A percentile compares a stretch with the other conserved stretches of the same genome.
Evolutionary conservation across 306 rosid species (phyloP).

Genomic region (Rubus idaeus): DNA sequence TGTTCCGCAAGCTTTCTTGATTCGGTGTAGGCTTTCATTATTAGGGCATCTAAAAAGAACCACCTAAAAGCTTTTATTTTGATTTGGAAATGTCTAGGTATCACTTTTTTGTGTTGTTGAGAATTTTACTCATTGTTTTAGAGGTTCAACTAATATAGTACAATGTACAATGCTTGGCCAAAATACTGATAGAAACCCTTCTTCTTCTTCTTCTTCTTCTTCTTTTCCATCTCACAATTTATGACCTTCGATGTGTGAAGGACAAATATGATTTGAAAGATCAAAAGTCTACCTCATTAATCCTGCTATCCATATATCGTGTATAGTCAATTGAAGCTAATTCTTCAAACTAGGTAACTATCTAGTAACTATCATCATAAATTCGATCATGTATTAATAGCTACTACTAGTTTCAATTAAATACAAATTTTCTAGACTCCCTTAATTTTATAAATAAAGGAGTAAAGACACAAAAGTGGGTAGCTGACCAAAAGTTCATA

Average conservation of each 20-base stretch:
- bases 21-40: background rate
- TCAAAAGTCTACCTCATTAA: background rate
- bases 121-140: background rate
- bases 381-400: background rate
- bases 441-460: background rate
- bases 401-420: background rate
- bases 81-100: background rate
- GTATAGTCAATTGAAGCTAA: background rate
- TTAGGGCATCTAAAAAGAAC: background rate
- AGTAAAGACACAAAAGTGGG: background rate
- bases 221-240: background rate
- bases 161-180: background rate
- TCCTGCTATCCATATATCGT: background rate
- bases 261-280: background rate
- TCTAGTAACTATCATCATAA: background rate
- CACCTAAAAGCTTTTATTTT: background rate
- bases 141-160: background rate
- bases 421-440: background rate
- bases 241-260: background rate
- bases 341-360: conserved; percentile 4
- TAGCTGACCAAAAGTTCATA: background rate
- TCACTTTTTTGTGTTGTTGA: background rate
- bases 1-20: no score
- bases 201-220: background rate
- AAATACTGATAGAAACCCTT: background rate